Evolutionary conservation across 371 early-diverging fungal genomes (phyloP).

Genomic region (Apophysomyces ossiformis): DNA sequence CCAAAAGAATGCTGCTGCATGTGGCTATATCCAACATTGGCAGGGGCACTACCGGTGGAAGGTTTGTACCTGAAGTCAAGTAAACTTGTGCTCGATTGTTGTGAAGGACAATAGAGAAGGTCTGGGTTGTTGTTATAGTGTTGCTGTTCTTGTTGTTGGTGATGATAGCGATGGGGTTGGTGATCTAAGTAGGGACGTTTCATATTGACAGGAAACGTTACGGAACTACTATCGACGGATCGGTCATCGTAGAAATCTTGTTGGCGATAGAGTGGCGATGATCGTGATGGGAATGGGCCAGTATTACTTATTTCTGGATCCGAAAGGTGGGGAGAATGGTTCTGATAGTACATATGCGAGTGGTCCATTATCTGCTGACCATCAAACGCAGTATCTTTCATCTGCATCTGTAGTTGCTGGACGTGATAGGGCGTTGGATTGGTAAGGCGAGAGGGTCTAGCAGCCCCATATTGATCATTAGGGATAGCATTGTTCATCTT

Average conservation of each 20-base stretch:
- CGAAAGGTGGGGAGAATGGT: slow-evolving; percentile 26
- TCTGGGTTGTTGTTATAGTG: background rate
- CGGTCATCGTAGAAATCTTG: slow-evolving; percentile 8
- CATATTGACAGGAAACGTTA: slow-evolving; percentile 12
- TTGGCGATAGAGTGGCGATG: background rate
- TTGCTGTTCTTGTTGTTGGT: background rate
- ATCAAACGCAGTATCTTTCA: slow-evolving; percentile 17
- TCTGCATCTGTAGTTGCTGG: slow-evolving; percentile 25
- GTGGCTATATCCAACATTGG: slow-evolving; percentile 31
- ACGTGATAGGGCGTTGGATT: slow-evolving; percentile 32
- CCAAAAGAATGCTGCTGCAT: slow-evolving; percentile 26
- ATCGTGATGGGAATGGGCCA: slow-evolving; percentile 12
- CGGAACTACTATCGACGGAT: slow-evolving; percentile 5
- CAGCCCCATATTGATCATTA: slow-evolving; percentile 6
- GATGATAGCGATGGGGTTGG: slow-evolving; percentile 12
- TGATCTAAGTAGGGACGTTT: slow-evolving; percentile 12
- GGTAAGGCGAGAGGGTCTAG: slow-evolving; percentile 19
- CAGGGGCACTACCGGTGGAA: slow-evolving; percentile 24
- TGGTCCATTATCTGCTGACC: slow-evolving; percentile 22
- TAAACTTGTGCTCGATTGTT: background rate
- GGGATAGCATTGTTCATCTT: slow-evolving; percentile 9
- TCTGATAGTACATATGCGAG: slow-evolving; percentile 21
- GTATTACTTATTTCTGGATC: slow-evolving; percentile 23
- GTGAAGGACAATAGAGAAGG: slow-evolving; percentile 9
- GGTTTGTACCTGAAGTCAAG: slow-evolving; percentile 11